Evolutionary conservation across 2,329 filamentous ascomycete genomes (phyloP).

Genomic region (Cryphonectria naterciae): DNA sequence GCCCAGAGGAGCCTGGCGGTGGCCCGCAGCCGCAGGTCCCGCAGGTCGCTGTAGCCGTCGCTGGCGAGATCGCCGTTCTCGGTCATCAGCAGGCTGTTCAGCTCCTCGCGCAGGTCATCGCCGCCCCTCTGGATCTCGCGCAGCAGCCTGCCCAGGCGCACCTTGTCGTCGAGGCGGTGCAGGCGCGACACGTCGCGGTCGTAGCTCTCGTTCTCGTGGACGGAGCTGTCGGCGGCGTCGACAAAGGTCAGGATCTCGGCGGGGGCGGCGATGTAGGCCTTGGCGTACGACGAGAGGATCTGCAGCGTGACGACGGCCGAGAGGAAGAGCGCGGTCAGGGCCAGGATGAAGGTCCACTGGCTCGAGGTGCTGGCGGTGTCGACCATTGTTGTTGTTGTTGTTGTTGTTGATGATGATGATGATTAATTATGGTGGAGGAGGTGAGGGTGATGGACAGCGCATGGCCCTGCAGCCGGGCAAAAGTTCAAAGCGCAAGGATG

Average conservation of each 20-base stretch:
- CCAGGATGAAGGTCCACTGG: constrained; percentile 62
- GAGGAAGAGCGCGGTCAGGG: constrained; percentile 61
- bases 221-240: constrained; percentile 64
- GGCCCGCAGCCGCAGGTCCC: constrained; percentile 44
- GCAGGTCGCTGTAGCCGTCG: constrained; percentile 29
- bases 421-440: constrained; percentile 23
- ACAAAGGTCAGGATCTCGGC: constrained; percentile 61
- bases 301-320: constrained; percentile 59
- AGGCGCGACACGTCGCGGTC: constrained; percentile 63
- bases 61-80: constrained; percentile 44
- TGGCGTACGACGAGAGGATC: constrained; percentile 54
- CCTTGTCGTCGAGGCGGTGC: constrained; percentile 63
- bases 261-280: constrained; percentile 62
- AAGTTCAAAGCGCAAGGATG: constrained; percentile 26
- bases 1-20: constrained; percentile 63
- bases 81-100: constrained; percentile 55
- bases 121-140: constrained; percentile 65
- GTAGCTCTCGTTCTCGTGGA: constrained; percentile 67
- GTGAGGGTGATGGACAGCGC: constrained; percentile 27
- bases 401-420: constrained; percentile 41
- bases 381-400: constrained; percentile 48
- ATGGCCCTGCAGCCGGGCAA: constrained; percentile 29
- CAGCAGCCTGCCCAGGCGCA: constrained; percentile 60
- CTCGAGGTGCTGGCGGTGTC: constrained; percentile 47
- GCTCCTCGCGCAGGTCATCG: constrained; percentile 64